Percentiles rank a stretch among this genome's conserved stretches.
phyloP scores from a whole-genome alignment of 495 filamentous ascomycete species.

The Aspergillus wentii region DNA sequence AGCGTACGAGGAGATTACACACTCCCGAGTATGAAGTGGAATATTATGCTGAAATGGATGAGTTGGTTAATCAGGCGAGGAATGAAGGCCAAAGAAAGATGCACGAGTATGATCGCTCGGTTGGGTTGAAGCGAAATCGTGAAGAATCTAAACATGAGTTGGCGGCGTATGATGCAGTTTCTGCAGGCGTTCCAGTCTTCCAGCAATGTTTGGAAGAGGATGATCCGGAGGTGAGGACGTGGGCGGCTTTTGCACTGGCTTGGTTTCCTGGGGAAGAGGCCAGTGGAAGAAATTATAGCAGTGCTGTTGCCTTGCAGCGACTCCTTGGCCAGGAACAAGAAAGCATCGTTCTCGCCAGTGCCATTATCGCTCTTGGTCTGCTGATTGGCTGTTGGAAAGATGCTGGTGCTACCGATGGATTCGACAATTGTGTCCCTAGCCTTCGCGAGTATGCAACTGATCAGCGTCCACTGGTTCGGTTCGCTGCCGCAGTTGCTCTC shows the following conservation, averaged over 20 bases:
- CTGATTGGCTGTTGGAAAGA: background rate
- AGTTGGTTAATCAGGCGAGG: no score
- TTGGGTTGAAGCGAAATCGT: background rate
- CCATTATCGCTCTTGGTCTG: background rate
- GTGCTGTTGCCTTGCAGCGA: background rate
- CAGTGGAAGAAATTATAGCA: background rate
- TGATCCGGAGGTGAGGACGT: background rate
- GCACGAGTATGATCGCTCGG: no score
- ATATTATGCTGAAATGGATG: no score
- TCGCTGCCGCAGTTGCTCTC: slow-evolving; percentile 1
- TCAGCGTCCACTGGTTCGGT: background rate
- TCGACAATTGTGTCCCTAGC: background rate
- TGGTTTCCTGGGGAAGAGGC: background rate
- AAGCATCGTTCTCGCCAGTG: background rate
- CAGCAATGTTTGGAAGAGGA: background rate
- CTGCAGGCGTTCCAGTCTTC: slow-evolving; percentile 1
- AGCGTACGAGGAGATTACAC: no score
- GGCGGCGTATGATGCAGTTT: slow-evolving; percentile 1
- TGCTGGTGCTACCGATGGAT: background rate
- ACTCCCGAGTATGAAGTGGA: no score
- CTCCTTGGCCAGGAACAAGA: background rate
- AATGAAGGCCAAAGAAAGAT: no score
- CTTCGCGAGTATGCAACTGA: background rate
- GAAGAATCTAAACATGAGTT: background rate
- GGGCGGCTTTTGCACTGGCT: slow-evolving; percentile 1